A percentile compares a stretch with the other conserved stretches of the same genome.
Evolutionary conservation across 1,284 basidiomycete genomes (phyloP).

Genomic region (Mycosarcoma maydis): DNA sequence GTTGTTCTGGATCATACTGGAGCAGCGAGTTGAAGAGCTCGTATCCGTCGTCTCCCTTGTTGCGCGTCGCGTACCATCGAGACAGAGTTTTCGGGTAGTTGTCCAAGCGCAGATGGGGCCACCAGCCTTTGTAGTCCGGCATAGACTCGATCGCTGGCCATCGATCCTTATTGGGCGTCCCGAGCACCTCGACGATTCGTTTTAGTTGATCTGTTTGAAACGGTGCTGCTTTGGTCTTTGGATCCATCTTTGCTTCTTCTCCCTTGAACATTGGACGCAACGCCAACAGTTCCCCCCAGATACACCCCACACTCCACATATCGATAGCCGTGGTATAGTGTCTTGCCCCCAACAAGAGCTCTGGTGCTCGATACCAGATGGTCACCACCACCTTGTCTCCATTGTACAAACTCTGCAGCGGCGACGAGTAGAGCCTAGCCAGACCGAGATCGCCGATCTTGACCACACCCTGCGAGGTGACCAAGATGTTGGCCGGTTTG

Average conservation of each 20-base stretch:
- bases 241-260: constrained; percentile 93
- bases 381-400: constrained; percentile 98
- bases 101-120: constrained; percentile 36
- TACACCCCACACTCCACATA: constrained; percentile 98
- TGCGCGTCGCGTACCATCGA: constrained; percentile 80
- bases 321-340: constrained; percentile 98
- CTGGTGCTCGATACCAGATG: constrained; percentile 98
- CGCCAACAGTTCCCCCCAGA: constrained; percentile 92
- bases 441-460: constrained; percentile 98
- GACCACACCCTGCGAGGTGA: constrained; percentile 86
- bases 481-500: constrained; percentile 98
- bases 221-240: constrained; percentile 61
- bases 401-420: constrained; percentile 80
- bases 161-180: constrained; percentile 82
- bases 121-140: constrained; percentile 79
- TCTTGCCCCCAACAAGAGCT: constrained; percentile 90
- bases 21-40: constrained; percentile 58
- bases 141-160: constrained; percentile 89
- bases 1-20: constrained; percentile 85
- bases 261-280: constrained; percentile 98
- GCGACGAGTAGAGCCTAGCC: constrained; percentile 84
- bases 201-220: constrained; percentile 79
- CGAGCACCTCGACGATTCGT: constrained; percentile 93
- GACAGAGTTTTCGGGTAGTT: constrained; percentile 74
- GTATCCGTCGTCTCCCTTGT: constrained; percentile 67